Evolutionary conservation across 1,139 yeast species (phyloP), one percentile per base, ranked within the genome.

Genomic region (Hyphopichia pseudoburtonii): DNA sequence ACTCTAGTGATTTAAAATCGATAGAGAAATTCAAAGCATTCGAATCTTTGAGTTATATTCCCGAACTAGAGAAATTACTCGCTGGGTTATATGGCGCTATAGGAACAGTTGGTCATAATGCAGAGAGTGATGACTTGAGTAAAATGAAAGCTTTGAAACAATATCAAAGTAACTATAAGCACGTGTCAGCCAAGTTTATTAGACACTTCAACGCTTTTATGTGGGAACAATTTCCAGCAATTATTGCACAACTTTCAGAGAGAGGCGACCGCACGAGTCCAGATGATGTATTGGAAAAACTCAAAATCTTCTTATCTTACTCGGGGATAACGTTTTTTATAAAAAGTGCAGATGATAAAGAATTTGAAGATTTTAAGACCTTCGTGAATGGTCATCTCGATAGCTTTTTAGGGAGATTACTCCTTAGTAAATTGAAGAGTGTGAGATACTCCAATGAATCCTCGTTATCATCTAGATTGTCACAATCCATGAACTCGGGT

Each of bases 91-190:
- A 76, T 52, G 72, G 73, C 37, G 95, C 96, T 0, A 60, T 84
- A 35, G 66, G 63, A 31, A 82, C 87, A 1, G 78, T 82, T 27
- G 70, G 74, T 44, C 78, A 81, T 44, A 72, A 64, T 43, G 56
- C 43, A 39, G 60, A 58, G 14, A 60, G 63, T 17, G 62, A 57
- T 16, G 76, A 77, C 42, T 58, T 86, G 43, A 82, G 86, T 32
- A 70, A 77, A 11, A 84, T 88, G 88, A 70, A 71, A 43, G 95
- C 95, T 0, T 66, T 88, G 42, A 75, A 72, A 44, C 92, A 86
- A 51, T 82, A 85, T 52, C 75, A 80, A 39, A 65, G 69, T 12
- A 71, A 70, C 10, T 87, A 84, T 51, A 86, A 83, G 47, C 57
- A 64, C 23, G 82, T 82, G 1, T 73, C 85, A 1, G 50, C 58